Conservation (phyloP, 2,329 filamentous ascomycete species). For the Massarina eburnea region DNA sequence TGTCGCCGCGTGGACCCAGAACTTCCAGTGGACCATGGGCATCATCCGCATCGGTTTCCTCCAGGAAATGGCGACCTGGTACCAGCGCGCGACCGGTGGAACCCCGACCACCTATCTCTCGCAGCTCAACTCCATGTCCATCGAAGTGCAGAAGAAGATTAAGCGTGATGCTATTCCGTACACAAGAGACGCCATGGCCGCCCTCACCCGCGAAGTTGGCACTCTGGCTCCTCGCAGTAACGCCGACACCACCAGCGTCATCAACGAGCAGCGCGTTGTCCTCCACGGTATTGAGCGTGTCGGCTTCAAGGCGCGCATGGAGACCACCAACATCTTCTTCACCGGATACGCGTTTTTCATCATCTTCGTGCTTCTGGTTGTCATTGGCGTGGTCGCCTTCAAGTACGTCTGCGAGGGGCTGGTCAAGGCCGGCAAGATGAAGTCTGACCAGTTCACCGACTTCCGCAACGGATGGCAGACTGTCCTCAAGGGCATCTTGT, state of each 20-base stretch:
- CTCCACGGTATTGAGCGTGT: slow-evolving; percentile 87
- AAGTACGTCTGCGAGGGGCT: slow-evolving; percentile 79
- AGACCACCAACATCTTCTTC: slow-evolving; percentile 89
- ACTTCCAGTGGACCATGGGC: slow-evolving; percentile 98
- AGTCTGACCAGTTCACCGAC: slow-evolving; percentile 82
- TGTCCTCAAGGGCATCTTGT: slow-evolving; percentile 89
- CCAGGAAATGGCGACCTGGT: slow-evolving; percentile 90
- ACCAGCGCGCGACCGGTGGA: slow-evolving; percentile 89
- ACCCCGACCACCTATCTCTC: slow-evolving; percentile 78
- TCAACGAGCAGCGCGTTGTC: slow-evolving; percentile 42
- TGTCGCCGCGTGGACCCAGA: slow-evolving; percentile 90
- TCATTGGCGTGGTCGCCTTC: slow-evolving; percentile 73
- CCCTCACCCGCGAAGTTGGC: slow-evolving; percentile 14
- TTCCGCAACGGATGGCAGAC: slow-evolving; percentile 95
- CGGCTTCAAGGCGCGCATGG: slow-evolving; percentile 81
- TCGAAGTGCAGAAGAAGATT: slow-evolving; percentile 78
- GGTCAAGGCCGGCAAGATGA: slow-evolving; percentile 75
- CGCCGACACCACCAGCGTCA: slow-evolving; percentile 45
- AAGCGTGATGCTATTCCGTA: slow-evolving; percentile 45
- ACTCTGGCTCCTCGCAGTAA: slow-evolving; percentile 49
- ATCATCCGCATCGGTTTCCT: slow-evolving; percentile 87
- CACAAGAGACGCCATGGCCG: slow-evolving; percentile 2
- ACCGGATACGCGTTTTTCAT: slow-evolving; percentile 89
- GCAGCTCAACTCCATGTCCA: slow-evolving; percentile 71
- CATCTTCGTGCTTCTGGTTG: slow-evolving; percentile 75